Conservation (phyloP, 495 filamentous ascomycete species). For the Rostrohypoxylon terebratum region DNA sequence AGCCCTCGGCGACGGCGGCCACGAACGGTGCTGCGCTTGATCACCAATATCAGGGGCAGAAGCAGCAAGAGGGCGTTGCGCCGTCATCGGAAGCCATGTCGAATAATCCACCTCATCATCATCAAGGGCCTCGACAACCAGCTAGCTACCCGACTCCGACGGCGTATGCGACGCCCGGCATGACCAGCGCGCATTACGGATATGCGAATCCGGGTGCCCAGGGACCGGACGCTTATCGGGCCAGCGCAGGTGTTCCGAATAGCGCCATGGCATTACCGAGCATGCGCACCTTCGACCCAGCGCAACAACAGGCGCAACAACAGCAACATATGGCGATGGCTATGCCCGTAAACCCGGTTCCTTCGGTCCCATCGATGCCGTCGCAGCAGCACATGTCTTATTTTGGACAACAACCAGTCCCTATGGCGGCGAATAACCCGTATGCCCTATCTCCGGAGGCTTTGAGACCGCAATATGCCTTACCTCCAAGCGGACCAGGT, state of each 20-base stretch:
- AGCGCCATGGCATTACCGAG: constrained; percentile 72
- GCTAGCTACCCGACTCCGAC: constrained; percentile 67
- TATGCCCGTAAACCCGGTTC: constrained; percentile 48
- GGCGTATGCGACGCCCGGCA: constrained; percentile 63
- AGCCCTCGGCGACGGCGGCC: constrained; percentile 35
- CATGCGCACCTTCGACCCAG: constrained; percentile 69
- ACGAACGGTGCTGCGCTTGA: constrained; percentile 34
- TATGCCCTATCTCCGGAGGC: constrained; percentile 61
- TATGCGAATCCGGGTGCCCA: constrained; percentile 61
- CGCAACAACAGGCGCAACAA: constrained; percentile 58
- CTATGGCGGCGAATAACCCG: constrained; percentile 55
- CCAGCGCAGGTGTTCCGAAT: constrained; percentile 60
- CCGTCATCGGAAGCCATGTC: constrained; percentile 60
- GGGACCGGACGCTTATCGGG: constrained; percentile 64
- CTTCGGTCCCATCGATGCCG: constrained; percentile 47
- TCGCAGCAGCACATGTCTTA: constrained; percentile 52
- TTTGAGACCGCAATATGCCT: constrained; percentile 50
- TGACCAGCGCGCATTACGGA: constrained; percentile 65
- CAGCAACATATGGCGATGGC: constrained; percentile 55
- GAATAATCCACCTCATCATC: constrained; percentile 58
- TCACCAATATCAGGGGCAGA: constrained; percentile 30
- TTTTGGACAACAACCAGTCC: constrained; percentile 52
- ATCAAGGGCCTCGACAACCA: constrained; percentile 59
- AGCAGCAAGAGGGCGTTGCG: constrained; percentile 45
- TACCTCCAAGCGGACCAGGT: constrained; percentile 69